phyloP scores from a whole-genome alignment of 106 monocot species.

The Phalaenopsis equestris region DNA sequence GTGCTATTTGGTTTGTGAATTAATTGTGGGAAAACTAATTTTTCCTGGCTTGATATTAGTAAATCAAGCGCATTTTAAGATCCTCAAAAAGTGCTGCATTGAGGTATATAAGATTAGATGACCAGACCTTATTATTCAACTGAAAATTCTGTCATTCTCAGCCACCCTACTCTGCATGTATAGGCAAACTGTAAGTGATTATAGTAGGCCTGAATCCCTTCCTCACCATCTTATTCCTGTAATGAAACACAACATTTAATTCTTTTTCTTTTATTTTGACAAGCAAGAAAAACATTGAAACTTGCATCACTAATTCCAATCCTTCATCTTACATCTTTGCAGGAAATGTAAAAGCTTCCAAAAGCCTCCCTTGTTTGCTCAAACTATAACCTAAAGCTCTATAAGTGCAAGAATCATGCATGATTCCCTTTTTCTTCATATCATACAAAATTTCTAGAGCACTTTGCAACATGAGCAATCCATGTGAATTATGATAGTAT shows the following conservation, averaged over 20 bases:
- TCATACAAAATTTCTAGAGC: constrained; percentile 33
- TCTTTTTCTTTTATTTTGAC: constrained; percentile 40
- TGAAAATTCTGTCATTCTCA: constrained; percentile 62
- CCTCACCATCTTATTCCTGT: constrained; percentile 47
- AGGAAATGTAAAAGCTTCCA: constrained; percentile 46
- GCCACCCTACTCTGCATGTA: constrained; percentile 35
- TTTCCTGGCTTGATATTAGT: too few relatives aligned
- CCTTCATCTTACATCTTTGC: constrained; percentile 36
- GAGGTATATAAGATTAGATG: constrained; percentile 33
- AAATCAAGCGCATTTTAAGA: too few relatives aligned
- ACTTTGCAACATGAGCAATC: constrained; percentile 31
- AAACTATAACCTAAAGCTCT: constrained; percentile 35
- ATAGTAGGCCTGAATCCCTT: constrained; percentile 37
- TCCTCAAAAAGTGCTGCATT: too few relatives aligned
- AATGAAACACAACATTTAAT: constrained; percentile 40
- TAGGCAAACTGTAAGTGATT: constrained; percentile 48
- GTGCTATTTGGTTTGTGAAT: too few relatives aligned
- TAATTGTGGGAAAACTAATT: too few relatives aligned
- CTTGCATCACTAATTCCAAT: constrained; percentile 24
- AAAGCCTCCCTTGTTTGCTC: constrained; percentile 49
- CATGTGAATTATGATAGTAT: constrained; percentile 65
- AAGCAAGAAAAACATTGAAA: constrained; percentile 60
- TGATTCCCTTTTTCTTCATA: constrained; percentile 44
- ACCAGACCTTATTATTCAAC: constrained; percentile 19
- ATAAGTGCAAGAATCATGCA: constrained; percentile 61